Conservation (phyloP, 495 filamentous ascomycete species). For the Tuber calosporum region DNA sequence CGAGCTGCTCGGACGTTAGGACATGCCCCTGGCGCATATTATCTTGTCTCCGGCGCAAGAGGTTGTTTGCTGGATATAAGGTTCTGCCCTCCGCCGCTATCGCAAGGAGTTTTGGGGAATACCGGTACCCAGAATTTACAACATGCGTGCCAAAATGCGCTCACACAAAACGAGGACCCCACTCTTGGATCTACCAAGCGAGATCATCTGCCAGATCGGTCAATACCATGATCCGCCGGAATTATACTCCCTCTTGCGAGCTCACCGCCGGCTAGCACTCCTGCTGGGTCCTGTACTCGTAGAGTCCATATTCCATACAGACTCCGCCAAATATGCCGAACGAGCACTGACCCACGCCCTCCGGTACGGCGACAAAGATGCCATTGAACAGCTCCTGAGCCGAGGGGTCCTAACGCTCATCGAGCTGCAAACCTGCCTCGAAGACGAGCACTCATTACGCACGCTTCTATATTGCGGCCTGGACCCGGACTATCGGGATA, state of each 20-base stretch:
- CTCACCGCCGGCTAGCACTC: not conserved
- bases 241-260: not conserved
- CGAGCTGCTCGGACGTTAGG: not conserved
- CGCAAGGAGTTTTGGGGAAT: not conserved
- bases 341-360: not conserved
- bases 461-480: not conserved
- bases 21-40: not conserved
- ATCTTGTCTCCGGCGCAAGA: not conserved
- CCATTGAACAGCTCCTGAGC: not conserved
- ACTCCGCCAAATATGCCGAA: not conserved
- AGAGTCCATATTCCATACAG: not conserved
- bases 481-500: not conserved
- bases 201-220: constrained; percentile 1
- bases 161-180: not conserved
- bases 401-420: not conserved
- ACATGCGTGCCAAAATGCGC: not conserved
- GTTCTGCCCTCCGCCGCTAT: not conserved
- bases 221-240: not conserved
- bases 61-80: not conserved
- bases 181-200: not conserved
- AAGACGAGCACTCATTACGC: not conserved
- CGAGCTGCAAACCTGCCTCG: not conserved
- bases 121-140: not conserved
- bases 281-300: not conserved
- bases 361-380: not conserved